phyloP scores from a whole-genome alignment of 1,139 yeast species.

The Candida frijolesensis region DNA sequence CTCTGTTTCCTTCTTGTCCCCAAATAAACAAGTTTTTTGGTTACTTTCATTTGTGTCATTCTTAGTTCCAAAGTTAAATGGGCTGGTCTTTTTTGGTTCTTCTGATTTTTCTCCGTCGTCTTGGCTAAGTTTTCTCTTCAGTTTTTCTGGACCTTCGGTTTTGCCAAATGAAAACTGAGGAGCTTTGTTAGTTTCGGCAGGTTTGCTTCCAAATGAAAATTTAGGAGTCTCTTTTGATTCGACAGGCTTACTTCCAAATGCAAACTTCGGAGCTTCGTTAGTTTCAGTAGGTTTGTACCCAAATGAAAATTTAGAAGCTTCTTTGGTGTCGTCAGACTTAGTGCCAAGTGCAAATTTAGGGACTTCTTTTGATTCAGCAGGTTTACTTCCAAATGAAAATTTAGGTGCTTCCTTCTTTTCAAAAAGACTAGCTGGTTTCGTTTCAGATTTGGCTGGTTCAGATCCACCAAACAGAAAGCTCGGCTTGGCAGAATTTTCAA shows the following conservation, averaged over 20 bases:
- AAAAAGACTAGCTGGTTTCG: no score
- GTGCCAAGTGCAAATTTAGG: slow-evolving; percentile 8
- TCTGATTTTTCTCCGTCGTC: neutral
- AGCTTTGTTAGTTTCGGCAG: neutral
- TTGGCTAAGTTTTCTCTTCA: neutral
- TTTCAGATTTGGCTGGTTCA: neutral
- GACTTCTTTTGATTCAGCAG: neutral
- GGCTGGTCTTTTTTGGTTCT: neutral
- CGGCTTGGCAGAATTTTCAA: slow-evolving; percentile 7
- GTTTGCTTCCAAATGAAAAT: slow-evolving; percentile 8
- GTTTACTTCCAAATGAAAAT: slow-evolving; percentile 8
- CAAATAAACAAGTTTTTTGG: slow-evolving; percentile 1
- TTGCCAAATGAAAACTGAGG: slow-evolving; percentile 9
- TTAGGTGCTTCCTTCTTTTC: neutral
- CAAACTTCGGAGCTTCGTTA: slow-evolving; percentile 1
- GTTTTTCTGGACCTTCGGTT: neutral
- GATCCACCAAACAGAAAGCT: slow-evolving; percentile 7
- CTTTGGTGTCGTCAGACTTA: neutral
- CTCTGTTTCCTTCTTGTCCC: neutral
- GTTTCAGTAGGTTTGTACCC: slow-evolving; percentile 1
- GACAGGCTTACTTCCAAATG: slow-evolving; percentile 7
- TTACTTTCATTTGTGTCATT: neutral
- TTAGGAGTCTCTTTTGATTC: neutral
- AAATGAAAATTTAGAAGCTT: slow-evolving; percentile 6
- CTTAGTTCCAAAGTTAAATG: neutral